Base-by-base conservation (phyloP, 179 eudicot genomes). In the Spergularia azorica region DNA sequence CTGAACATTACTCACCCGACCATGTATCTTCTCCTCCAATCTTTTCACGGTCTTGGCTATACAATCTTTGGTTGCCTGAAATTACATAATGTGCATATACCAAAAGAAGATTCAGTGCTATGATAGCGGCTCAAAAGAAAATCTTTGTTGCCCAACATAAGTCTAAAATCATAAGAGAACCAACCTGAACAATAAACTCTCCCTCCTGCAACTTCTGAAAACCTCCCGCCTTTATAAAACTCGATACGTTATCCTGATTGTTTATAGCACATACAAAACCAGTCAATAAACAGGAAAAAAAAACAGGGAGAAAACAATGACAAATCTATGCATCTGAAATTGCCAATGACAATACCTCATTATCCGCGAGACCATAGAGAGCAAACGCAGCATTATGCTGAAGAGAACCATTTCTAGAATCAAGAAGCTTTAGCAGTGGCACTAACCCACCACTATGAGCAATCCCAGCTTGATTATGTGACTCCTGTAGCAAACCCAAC, bases 371-470 rank as follows among this genome's bases (percentile, higher is more conserved):
- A 67, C 98, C 97, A 83, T 91, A 95, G 61, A 95, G 89, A 65
- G 97, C 93, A 85, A 95, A 95, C 17, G 95, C 97, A 74, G 98
- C 93, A 87, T 91, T 93, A 69, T 93, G 97, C 74, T 91, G 97
- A 77, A 93, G 85, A 72, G 93, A 89, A 68, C 92, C 97, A 87
- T 89, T 88, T 84, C 63, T 90, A 32, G 98, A 93, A 77, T 89
- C 93, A 71, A 95, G 96, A 81, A 95, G 98, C 82, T 87, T 91
- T 75, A 95, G 72, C 61, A 95, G 77, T 66, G 95, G 97, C 73
- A 79, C 76, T 46, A 93, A 67, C 70, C 95, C 97, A 70, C 96
- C 97, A 63, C 92, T 80, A 70, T 95, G 93, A 72, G 87, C 91
- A 83, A 95, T 92, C 63, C 96, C 97, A 74, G 97, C 98, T 83